Percentiles rank a stretch among this genome's conserved stretches.
phyloP scores from a whole-genome alignment of 495 filamentous ascomycete genomes.

The Penicillium psychrofluorescens region DNA sequence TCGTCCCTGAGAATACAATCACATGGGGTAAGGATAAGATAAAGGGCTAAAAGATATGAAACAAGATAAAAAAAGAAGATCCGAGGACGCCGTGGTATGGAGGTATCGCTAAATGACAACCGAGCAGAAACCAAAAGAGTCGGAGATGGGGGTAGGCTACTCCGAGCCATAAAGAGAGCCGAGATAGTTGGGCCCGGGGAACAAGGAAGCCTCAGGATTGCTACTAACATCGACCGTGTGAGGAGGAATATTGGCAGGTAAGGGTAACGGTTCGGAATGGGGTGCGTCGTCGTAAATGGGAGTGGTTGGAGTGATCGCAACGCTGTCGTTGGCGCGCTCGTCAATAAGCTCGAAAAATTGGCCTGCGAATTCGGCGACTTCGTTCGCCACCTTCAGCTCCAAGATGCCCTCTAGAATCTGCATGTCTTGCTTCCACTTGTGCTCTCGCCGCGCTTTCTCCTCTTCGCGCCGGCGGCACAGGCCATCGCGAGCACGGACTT shows the following conservation, averaged over 20 bases:
- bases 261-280: neutral
- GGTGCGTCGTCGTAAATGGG: neutral
- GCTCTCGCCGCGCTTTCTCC: slow-evolving; percentile 32
- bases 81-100: slow-evolving; percentile 17
- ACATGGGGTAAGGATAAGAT: neutral
- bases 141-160: neutral
- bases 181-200: slow-evolving; percentile 1
- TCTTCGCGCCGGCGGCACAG: slow-evolving; percentile 38
- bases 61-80: neutral
- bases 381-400: slow-evolving; percentile 37
- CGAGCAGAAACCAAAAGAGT: neutral
- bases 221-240: neutral
- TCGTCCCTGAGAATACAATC: slow-evolving; percentile 4
- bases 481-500: slow-evolving; percentile 32
- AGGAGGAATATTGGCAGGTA: neutral
- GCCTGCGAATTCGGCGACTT: slow-evolving; percentile 37
- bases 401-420: slow-evolving; percentile 34
- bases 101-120: slow-evolving; percentile 17
- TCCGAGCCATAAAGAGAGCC: slow-evolving; percentile 7
- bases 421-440: slow-evolving; percentile 40
- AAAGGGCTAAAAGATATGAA: slow-evolving; percentile 1
- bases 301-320: neutral
- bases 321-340: slow-evolving; percentile 1
- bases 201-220: neutral
- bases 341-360: slow-evolving; percentile 35